Evolutionary conservation across 1,284 basidiomycete genomes (phyloP), one percentile per base, ranked within the genome.

Genomic region (Ustilago curta): DNA sequence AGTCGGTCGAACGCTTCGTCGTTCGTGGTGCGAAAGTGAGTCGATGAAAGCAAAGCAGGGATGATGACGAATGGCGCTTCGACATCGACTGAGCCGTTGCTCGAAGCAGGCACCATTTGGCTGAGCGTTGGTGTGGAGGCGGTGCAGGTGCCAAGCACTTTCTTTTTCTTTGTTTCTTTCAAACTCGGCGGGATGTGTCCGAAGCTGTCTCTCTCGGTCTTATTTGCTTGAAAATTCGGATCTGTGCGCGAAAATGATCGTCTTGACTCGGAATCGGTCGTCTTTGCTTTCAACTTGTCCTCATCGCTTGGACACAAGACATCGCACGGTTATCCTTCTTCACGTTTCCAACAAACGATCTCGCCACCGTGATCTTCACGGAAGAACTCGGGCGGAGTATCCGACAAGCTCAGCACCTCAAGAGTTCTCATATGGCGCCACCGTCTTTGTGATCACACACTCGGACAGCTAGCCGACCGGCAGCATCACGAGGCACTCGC

Each of bases 231-330:
- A 32, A 31, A 49, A n/a, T n/a, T 31, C 32, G 39, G 61, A 53
- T 64, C 61, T 64, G 55, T 64, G 61, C 54, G 60, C 60, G 21
- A 48, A 52, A 39, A 49, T 11, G 27, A 4, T 31, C 48, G 48
- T n/a, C 18, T 44, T 31, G 29, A 19, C 29, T 12, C 35, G 3
- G n/a, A 47, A 29, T 47, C 11, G 25, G 25, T 47, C n/a, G 2
- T 47, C 27, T 29, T 47, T 25, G 4, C 16, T 45, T 45, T 9
- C 16, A 3, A 23, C 14, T 47, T 47, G 25, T 48, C 29, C 18
- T 48, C 29, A 19, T 31, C 47, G 31, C 47, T 48, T 48, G 2
- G 35, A 14, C 35, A 14, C 35, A 37, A 37, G 11, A 16, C 35
- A 37, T 37, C 35, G 16, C 35, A 37, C 35, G 35, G 35, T 37